Percentiles rank a stretch among this genome's conserved stretches.
phyloP scores from a whole-genome alignment of 2,329 filamentous ascomycete species.

The Xylariaceae sp. region DNA sequence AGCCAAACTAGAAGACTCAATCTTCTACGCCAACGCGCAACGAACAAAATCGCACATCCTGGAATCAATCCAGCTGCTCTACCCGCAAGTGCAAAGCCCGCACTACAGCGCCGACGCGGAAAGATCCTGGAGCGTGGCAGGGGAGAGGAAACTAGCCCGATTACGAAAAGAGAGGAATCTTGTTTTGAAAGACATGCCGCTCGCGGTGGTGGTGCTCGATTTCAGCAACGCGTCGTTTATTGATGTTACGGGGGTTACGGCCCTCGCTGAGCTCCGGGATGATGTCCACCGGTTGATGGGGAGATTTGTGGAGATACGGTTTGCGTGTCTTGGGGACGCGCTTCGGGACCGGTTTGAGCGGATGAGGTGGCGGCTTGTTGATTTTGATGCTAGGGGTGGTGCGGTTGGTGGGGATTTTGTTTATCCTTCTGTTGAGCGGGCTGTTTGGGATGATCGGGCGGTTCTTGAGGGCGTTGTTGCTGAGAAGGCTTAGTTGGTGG shows the following conservation, averaged over 20 bases:
- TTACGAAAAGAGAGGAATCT: constrained; percentile 26
- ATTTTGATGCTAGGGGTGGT: constrained; percentile 24
- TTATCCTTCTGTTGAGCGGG: constrained; percentile 30
- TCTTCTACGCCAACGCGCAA: constrained; percentile 61
- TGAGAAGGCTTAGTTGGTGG: constrained; percentile 31
- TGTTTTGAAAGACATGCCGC: constrained; percentile 26
- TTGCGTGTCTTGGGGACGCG: constrained; percentile 28
- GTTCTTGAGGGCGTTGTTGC: constrained; percentile 30
- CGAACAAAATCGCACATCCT: constrained; percentile 32
- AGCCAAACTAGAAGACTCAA: constrained; percentile 52
- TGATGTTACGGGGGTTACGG: constrained; percentile 32
- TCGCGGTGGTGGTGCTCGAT: constrained; percentile 31
- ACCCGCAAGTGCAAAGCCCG: constrained; percentile 27
- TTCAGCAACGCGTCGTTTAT: constrained; percentile 31
- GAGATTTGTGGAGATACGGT: constrained; percentile 27
- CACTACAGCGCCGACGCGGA: constrained; percentile 22
- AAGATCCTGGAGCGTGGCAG: constrained; percentile 33
- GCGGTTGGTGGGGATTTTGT: constrained; percentile 26
- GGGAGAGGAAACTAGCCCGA: constrained; percentile 27
- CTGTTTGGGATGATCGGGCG: constrained; percentile 30
- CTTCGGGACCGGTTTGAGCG: constrained; percentile 28
- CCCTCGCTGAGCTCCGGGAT: constrained; percentile 32
- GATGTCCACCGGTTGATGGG: constrained; percentile 31
- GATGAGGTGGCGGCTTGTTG: constrained; percentile 28
- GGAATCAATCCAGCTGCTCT: constrained; percentile 33